These are phyloP conservation scores for Beta corolliflora DNA, from an alignment of 179 eudicot species.

Conservation along the genomic window DNA sequence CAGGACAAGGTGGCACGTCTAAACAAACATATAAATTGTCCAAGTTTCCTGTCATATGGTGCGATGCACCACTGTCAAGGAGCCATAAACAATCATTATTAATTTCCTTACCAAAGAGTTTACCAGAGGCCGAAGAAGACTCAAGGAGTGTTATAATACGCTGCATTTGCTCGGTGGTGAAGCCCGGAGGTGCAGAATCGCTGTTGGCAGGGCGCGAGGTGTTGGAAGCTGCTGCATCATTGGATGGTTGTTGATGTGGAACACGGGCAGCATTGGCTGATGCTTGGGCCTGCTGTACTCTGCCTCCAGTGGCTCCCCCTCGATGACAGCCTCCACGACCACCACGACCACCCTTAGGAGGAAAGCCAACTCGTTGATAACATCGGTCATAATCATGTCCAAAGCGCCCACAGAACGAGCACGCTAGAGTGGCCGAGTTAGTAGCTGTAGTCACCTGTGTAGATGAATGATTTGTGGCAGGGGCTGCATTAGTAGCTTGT, in stretches of 20 bases:
- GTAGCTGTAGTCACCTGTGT: neutral
- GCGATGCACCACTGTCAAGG: neutral
- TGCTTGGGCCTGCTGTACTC: neutral
- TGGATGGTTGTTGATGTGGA: neutral
- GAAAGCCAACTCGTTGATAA: neutral
- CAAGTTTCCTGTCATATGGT: neutral
- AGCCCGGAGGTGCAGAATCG: neutral
- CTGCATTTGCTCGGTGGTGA: neutral
- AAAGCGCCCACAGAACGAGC: neutral
- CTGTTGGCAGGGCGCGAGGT: neutral
- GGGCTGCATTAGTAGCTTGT: neutral
- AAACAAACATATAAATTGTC: neutral
- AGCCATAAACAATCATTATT: neutral
- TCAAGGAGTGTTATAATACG: neutral
- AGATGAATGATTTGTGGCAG: rapidly evolving
- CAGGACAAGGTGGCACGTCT: neutral
- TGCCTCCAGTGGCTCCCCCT: neutral
- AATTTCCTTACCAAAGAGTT: neutral
- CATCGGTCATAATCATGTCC: neutral
- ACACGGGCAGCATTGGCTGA: neutral
- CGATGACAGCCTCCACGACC: neutral
- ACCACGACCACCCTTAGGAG: neutral
- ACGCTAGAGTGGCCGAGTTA: too few species aligned
- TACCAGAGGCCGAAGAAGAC: neutral
- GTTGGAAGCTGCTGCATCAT: neutral